Base-by-base conservation (phyloP, 495 filamentous ascomycete species). In the Penicillium mononematosum region DNA sequence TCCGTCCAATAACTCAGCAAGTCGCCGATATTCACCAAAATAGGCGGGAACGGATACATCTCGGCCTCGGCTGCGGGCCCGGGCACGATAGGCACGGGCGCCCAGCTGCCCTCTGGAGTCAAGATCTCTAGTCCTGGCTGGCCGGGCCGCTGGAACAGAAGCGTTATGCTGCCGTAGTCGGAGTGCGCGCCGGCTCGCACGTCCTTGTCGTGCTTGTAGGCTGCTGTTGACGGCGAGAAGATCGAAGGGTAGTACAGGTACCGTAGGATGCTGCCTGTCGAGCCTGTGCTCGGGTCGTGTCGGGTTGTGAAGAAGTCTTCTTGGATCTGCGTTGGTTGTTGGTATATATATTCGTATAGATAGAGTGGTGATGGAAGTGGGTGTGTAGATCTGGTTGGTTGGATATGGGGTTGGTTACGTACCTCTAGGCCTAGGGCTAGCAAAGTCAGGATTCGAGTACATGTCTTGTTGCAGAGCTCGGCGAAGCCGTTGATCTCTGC, bases 21-120 rank as follows among this genome's bases (percentile, higher is more conserved):
- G 66, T 98, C 94, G 3, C 92, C 94, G 32, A 96, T 92, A 64
- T 98, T 98, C 25, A 97, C 85, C 14, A 97, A 76, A 41, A 98
- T 91, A 0, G 94, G 91, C 25, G 89, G 87, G 41, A 79, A 77
- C 1, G 77, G 71, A 61, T 83, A 83, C 19, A 2, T 20, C 32
- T 22, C 36, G 12, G 64, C 58, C 46, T 53, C 60, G 9, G 54
- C 39, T 14, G 81, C 73, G 8, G 49, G 36, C 17, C 65, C 67
- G 0, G 77, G 78, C 10, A 70, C 64, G n/a, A 80, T 73, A 31
- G 75, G 75, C 7, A 79, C 77, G 41, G 78, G 66, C 0, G 75
- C 74, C 80, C 78, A 80, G 22, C 58, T 65, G 4, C 57, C 65
- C 3, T 79, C 64, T 0, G 80, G 78, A 2, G 84, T 86, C 2